Conservation (phyloP, 257 asterid genomes). For the Voacanga thouarsii region DNA sequence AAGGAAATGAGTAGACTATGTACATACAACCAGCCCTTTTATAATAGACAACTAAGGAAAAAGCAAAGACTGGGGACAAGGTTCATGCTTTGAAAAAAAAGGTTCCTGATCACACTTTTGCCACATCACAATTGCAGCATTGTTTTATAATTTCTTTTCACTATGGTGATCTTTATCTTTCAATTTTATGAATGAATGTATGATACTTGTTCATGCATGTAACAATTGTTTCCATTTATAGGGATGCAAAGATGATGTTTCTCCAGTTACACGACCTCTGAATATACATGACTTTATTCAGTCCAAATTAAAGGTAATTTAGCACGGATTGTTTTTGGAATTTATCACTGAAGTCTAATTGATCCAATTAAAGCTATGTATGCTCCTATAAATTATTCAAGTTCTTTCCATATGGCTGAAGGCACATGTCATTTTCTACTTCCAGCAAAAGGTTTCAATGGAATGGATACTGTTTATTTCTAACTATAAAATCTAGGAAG, state of each 20-base stretch:
- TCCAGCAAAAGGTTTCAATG: background rate
- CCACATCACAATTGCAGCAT: background rate
- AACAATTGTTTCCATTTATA: conserved; percentile 22
- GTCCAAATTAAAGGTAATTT: conserved; percentile 79
- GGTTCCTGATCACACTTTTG: background rate
- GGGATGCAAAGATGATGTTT: conserved; percentile 44
- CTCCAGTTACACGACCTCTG: conserved; percentile 55
- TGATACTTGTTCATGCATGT: background rate
- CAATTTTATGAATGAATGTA: background rate
- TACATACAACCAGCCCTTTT: background rate
- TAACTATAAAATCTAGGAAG: background rate
- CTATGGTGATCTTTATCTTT: background rate
- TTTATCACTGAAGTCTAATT: background rate
- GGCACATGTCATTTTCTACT: background rate
- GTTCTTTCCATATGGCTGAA: background rate
- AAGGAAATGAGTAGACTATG: background rate
- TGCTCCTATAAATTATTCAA: background rate
- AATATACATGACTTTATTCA: conserved; percentile 70
- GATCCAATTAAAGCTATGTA: background rate
- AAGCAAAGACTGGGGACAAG: background rate
- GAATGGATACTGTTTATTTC: background rate
- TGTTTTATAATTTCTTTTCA: background rate
- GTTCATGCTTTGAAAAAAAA: background rate
- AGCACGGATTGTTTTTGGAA: background rate
- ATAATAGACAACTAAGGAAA: background rate